These are phyloP conservation scores for Hepatocystis sp. DNA, from an alignment of 169 alveolate species.

Conservation along the genomic window DNA sequence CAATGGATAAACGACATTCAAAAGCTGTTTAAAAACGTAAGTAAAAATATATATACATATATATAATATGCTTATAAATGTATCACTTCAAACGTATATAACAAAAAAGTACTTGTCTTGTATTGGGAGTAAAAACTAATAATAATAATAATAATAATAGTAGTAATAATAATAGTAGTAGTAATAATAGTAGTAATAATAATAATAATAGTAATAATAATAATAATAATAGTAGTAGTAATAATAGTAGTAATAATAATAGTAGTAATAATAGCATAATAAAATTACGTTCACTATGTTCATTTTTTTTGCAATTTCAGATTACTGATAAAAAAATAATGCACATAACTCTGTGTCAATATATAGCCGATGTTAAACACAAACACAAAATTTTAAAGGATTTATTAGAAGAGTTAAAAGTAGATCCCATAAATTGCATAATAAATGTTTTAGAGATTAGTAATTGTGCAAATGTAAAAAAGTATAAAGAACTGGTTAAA, in stretches of 20 bases:
- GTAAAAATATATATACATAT: neutral
- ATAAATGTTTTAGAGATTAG: constrained; percentile 24
- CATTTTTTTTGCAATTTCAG: constrained; percentile 34
- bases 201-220: no score
- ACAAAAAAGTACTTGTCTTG: no score
- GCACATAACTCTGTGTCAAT: constrained; percentile 57
- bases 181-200: no score
- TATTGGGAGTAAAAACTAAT: no score
- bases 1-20: constrained; percentile 65
- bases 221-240: no score
- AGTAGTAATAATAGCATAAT: no score
- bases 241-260: no score
- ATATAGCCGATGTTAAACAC: constrained; percentile 52
- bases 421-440: constrained; percentile 29
- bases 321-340: constrained; percentile 34
- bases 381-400: constrained; percentile 55
- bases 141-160: no score
- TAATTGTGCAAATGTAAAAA: constrained; percentile 53
- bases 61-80: no score
- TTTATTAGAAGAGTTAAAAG: constrained; percentile 45
- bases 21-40: constrained; percentile 59
- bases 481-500: constrained; percentile 14
- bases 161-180: no score
- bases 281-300: no score
- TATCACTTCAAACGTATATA: no score